A percentile compares a stretch with the other conserved stretches of the same genome.
Conservation (phyloP, 2,329 filamentous ascomycete genomes). For the Botryotinia narcissicola region DNA sequence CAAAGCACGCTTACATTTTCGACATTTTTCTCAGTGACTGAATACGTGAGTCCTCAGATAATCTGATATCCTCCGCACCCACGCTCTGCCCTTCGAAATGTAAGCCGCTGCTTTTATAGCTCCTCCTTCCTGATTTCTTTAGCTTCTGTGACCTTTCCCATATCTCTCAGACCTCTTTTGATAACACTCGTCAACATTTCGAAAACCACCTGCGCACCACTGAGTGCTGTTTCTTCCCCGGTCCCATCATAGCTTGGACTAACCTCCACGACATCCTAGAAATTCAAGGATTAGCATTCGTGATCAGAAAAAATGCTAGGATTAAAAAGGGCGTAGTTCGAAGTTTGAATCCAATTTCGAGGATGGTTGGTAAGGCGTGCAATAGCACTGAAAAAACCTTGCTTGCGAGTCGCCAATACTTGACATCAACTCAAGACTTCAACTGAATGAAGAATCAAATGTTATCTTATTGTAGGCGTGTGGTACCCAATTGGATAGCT, state of each 20-base stretch:
- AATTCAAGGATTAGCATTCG: background rate
- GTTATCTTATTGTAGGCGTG: background rate
- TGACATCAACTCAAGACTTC: background rate
- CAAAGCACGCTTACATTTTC: background rate
- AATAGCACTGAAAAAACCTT: background rate
- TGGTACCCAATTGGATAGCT: background rate
- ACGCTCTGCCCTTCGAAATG: background rate
- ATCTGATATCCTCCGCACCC: background rate
- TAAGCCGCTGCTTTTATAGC: background rate
- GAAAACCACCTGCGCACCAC: constrained; percentile 79
- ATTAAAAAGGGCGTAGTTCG: background rate
- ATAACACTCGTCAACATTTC: constrained; percentile 80
- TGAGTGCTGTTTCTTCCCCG: constrained; percentile 78
- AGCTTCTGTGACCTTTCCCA: background rate
- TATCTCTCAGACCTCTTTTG: constrained; percentile 51
- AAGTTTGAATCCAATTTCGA: no score
- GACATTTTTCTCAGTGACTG: background rate
- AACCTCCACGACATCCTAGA: constrained; percentile 77
- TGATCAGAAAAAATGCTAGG: background rate
- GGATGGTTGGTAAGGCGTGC: background rate
- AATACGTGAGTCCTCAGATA: background rate
- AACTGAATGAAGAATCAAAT: background rate
- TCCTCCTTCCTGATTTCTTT: background rate
- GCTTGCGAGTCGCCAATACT: background rate
- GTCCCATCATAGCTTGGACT: constrained; percentile 78